Evolutionary conservation across 2,329 filamentous ascomycete genomes (phyloP).

Genomic region (Fusarium mangiferae): DNA sequence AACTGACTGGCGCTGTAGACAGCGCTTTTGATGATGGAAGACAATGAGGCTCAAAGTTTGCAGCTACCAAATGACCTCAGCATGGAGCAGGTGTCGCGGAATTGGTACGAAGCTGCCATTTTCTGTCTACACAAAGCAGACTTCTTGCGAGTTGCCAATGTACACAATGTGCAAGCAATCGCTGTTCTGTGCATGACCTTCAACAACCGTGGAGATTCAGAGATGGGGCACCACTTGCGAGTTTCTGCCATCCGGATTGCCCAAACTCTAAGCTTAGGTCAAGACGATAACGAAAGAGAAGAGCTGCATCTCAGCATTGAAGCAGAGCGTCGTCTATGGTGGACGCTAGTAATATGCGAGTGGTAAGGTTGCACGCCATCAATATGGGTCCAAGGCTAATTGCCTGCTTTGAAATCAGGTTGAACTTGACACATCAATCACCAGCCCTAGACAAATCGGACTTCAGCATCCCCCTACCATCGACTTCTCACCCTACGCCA

Average conservation of each 20-base stretch:
- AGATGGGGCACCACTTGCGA: not conserved
- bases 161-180: not conserved
- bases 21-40: not conserved
- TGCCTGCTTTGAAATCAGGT: not conserved
- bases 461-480: not conserved
- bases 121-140: not conserved
- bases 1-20: not conserved
- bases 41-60: not conserved
- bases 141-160: not conserved
- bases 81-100: not conserved
- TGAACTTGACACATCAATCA: not conserved
- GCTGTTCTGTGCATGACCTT: not conserved
- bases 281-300: too few relatives aligned
- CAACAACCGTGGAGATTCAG: not conserved
- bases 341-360: not conserved
- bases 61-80: not conserved
- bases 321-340: not conserved
- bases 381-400: not conserved
- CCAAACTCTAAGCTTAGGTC: not conserved
- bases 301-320: not conserved
- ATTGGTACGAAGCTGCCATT: not conserved
- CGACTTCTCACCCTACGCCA: not conserved
- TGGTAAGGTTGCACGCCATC: not conserved
- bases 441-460: not conserved
- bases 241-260: not conserved